Conservation (phyloP, 1,139 yeast species). For the Blastobotrys apis region DNA sequence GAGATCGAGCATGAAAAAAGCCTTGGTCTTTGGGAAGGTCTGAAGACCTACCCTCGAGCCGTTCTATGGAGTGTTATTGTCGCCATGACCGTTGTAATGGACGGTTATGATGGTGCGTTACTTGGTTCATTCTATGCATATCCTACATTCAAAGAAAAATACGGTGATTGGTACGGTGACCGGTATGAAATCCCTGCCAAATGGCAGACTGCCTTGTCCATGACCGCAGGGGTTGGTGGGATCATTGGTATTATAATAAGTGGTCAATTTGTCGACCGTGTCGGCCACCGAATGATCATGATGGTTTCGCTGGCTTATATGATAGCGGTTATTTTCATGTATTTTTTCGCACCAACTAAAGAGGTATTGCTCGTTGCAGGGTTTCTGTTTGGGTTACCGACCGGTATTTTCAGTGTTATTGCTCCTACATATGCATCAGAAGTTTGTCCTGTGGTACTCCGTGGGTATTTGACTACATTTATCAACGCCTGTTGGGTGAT, state of each 20-base stretch:
- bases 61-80: background rate
- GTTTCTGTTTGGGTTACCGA: constrained; percentile 42
- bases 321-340: constrained; percentile 39
- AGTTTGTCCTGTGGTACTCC: constrained; percentile 43
- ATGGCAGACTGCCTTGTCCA: constrained; percentile 45
- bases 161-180: constrained; percentile 11
- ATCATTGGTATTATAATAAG: constrained; percentile 40
- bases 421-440: constrained; percentile 45
- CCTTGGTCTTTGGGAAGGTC: background rate
- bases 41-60: background rate
- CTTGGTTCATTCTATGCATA: constrained; percentile 38
- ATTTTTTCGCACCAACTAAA: constrained; percentile 40
- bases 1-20: background rate
- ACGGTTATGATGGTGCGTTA: constrained; percentile 44
- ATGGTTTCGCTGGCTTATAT: constrained; percentile 33
- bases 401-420: constrained; percentile 45
- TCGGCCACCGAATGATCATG: constrained; percentile 42
- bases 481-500: constrained; percentile 43
- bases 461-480: constrained; percentile 40
- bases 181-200: constrained; percentile 38
- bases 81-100: constrained; percentile 42
- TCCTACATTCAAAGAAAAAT: constrained; percentile 8
- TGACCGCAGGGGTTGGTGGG: constrained; percentile 39
- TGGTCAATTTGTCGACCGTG: constrained; percentile 39
- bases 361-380: constrained; percentile 40